Percentiles rank a stretch among this genome's conserved stretches.
phyloP scores from a whole-genome alignment of 2,329 filamentous ascomycete genomes.

The Ceratocystis cacaofunesta region DNA sequence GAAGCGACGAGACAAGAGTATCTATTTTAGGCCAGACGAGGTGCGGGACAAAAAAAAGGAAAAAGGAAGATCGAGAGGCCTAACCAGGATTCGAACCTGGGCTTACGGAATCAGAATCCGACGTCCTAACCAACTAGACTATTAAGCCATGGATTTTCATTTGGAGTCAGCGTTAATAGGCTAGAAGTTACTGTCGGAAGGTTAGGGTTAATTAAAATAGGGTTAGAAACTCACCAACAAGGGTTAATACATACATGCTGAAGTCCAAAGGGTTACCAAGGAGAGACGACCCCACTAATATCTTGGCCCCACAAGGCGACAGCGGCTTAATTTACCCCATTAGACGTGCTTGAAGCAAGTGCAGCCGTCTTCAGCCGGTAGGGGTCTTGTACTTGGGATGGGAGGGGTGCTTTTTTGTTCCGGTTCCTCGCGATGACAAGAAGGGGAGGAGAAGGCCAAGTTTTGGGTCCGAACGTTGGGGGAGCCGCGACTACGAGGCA shows the following conservation, averaged over 20 bases:
- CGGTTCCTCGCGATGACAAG: conserved; percentile 13
- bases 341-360: conserved; percentile 8
- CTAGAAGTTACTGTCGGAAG: rapidly evolving
- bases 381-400: too few relatives aligned
- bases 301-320: neutral
- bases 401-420: neutral
- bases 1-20: neutral
- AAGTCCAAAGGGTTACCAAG: too few relatives aligned
- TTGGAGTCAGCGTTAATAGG: neutral
- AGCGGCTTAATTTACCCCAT: conserved; percentile 14
- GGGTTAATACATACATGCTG: too few relatives aligned
- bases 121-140: conserved; percentile 10
- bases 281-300: neutral
- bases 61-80: neutral
- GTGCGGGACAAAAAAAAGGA: neutral
- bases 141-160: neutral
- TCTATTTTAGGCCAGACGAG: neutral
- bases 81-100: conserved; percentile 10
- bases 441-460: neutral
- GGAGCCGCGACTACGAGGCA: too few relatives aligned
- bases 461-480: conserved; percentile 8
- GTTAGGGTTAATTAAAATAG: too few relatives aligned
- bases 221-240: too few relatives aligned
- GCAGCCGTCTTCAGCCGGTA: conserved; percentile 13
- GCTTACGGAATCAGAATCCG: conserved; percentile 3